Evolutionary conservation across 495 filamentous ascomycete species (phyloP).

Genomic region (Xylaria bambusicola): DNA sequence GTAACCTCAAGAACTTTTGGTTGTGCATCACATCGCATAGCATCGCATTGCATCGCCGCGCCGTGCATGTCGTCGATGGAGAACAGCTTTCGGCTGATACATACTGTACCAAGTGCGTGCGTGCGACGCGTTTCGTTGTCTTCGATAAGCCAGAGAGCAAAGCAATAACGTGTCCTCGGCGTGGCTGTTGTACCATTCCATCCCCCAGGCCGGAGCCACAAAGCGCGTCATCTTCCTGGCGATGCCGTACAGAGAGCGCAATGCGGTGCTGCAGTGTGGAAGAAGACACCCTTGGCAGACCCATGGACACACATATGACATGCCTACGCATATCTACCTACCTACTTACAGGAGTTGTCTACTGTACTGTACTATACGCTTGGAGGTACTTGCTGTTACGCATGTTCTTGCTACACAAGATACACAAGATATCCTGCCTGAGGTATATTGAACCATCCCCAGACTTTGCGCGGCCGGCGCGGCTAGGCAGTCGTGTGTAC

Average conservation of each 20-base stretch:
- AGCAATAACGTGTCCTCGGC: constrained; percentile 7
- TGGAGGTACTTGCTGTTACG: background rate
- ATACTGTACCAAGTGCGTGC: background rate
- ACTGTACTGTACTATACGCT: no score
- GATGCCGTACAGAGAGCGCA: background rate
- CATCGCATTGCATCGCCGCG: constrained; percentile 14
- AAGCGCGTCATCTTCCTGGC: constrained; percentile 13
- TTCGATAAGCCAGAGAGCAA: background rate
- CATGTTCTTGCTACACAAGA: background rate
- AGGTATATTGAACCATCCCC: background rate
- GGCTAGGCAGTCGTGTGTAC: constrained; percentile 9
- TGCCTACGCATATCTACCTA: no score
- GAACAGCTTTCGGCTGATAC: constrained; percentile 10
- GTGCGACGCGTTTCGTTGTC: constrained; percentile 10
- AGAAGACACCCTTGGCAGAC: no score
- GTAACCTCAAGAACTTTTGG: constrained; percentile 10
- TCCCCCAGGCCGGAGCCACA: background rate
- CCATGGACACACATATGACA: no score
- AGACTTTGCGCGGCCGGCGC: constrained; percentile 17
- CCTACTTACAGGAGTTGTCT: no score
- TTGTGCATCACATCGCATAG: constrained; percentile 23
- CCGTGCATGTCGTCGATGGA: constrained; percentile 9
- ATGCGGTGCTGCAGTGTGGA: no score
- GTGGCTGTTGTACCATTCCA: background rate
- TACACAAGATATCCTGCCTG: background rate